phyloP scores from a whole-genome alignment of 1,284 basidiomycete genomes.

The Phaffia rhodozyma region DNA sequence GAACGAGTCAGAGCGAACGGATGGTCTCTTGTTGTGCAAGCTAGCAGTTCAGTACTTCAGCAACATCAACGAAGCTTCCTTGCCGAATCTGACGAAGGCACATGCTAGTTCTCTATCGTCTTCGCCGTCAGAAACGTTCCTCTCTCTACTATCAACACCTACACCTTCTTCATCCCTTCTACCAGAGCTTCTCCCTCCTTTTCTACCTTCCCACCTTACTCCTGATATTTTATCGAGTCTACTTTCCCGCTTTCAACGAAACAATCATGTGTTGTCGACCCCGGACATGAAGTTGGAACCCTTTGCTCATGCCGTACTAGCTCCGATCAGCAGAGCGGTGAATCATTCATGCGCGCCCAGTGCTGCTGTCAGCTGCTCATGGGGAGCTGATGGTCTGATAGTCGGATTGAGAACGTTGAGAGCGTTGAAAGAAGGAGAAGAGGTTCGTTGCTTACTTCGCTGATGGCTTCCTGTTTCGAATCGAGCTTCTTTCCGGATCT shows the following conservation, averaged over 20 bases:
- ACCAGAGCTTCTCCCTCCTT: slow-evolving; percentile 2
- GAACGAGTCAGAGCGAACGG: slow-evolving; percentile 2
- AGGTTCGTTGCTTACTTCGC: background rate
- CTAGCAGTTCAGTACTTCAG: slow-evolving; percentile 8
- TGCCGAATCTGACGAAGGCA: too few species aligned
- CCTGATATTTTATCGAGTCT: background rate
- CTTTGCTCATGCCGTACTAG: slow-evolving; percentile 9
- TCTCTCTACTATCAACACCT: background rate
- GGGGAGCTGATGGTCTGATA: background rate
- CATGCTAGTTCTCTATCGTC: background rate
- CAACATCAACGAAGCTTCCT: background rate
- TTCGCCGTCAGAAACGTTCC: background rate
- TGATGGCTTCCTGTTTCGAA: background rate
- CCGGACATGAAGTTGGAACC: background rate
- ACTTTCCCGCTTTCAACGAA: slow-evolving; percentile 8
- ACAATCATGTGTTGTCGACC: slow-evolving; percentile 8
- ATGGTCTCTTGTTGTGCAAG: slow-evolving; percentile 6
- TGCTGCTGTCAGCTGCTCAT: background rate
- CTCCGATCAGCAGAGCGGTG: slow-evolving; percentile 6
- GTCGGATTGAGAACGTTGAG: slow-evolving; percentile 7
- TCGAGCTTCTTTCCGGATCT: background rate
- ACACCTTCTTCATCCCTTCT: background rate
- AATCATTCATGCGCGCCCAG: slow-evolving; percentile 13
- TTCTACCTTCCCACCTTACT: slow-evolving; percentile 1
- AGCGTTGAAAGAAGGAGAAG: background rate